Conservation (phyloP, 495 filamentous ascomycete species). For the Aspergillus saccharolyticus region DNA sequence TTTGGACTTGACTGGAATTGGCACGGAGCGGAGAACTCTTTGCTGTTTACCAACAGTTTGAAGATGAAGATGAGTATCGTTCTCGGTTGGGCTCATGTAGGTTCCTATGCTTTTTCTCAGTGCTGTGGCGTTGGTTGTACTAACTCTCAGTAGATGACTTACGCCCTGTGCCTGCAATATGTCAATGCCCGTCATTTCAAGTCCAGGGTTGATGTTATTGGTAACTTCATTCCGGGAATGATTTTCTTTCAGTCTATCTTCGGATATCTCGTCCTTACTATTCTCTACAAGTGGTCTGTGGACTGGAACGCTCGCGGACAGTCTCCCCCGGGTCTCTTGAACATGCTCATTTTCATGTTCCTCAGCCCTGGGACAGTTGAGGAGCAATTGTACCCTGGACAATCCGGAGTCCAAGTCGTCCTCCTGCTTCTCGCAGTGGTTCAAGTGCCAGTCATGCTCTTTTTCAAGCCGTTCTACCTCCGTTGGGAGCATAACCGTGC, state of each 20-base stretch:
- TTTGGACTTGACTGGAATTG: slow-evolving; percentile 96
- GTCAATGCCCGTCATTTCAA: slow-evolving; percentile 94
- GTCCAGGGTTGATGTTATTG: slow-evolving; percentile 88
- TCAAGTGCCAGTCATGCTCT: slow-evolving; percentile 85
- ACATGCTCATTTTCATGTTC: slow-evolving; percentile 99
- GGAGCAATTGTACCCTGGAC: slow-evolving; percentile 70
- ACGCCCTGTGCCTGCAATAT: slow-evolving; percentile 86
- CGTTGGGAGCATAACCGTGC: slow-evolving; percentile 88
- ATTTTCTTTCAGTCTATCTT: slow-evolving; percentile 99
- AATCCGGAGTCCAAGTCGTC: slow-evolving; percentile 66
- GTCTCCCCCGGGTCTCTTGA: slow-evolving; percentile 79
- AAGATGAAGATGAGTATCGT: slow-evolving; percentile 99
- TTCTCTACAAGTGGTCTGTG: slow-evolving; percentile 94
- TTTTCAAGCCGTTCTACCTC: slow-evolving; percentile 93
- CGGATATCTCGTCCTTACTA: slow-evolving; percentile 88
- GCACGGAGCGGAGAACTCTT: slow-evolving; percentile 90
- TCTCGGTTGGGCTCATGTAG: slow-evolving; percentile 84
- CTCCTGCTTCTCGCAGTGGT: slow-evolving; percentile 77
- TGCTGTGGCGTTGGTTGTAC: neutral
- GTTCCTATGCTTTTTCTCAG: slow-evolving; percentile 17
- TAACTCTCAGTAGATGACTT: slow-evolving; percentile 69
- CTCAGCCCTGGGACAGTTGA: slow-evolving; percentile 74
- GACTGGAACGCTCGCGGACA: slow-evolving; percentile 69
- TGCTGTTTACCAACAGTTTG: slow-evolving; percentile 94
- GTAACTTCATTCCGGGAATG: slow-evolving; percentile 96